Conservation (phyloP, 1,139 yeast species). For the Yamadazyma diddensiae region DNA sequence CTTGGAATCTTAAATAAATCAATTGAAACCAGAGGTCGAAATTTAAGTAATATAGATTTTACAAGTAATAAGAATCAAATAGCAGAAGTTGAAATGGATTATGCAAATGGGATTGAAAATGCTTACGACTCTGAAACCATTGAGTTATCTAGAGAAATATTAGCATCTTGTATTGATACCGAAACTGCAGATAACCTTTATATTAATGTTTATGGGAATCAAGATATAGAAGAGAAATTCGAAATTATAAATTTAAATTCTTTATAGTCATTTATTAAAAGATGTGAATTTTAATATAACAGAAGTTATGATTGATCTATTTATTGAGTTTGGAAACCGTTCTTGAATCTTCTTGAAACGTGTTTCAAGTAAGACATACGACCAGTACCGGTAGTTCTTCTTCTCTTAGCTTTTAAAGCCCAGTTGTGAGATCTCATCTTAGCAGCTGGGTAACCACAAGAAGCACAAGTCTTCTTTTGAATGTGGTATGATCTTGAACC, state of each 20-base stretch:
- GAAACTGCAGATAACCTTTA: conserved; percentile 80
- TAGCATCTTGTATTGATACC: conserved; percentile 67
- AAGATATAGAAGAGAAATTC: background rate
- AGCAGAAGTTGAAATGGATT: conserved; percentile 38
- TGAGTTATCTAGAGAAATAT: conserved; percentile 67
- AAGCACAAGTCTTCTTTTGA: conserved; percentile 98
- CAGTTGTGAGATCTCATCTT: conserved; percentile 98
- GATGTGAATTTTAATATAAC: conserved; percentile 2
- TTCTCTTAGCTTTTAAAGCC: conserved; percentile 99
- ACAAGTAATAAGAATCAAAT: conserved; percentile 13
- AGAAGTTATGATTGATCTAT: conserved; percentile 5
- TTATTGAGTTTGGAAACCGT: conserved; percentile 83
- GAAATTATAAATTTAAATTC: conserved; percentile 1
- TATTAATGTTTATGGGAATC: conserved; percentile 50
- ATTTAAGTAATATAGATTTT: conserved; percentile 29
- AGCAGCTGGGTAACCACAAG: conserved; percentile 99
- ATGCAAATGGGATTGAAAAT: conserved; percentile 58
- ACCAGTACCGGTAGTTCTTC: conserved; percentile 99
- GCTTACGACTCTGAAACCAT: conserved; percentile 63
- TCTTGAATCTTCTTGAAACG: conserved; percentile 97
- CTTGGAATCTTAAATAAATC: conserved; percentile 36
- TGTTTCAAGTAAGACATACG: conserved; percentile 98
- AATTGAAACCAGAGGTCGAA: conserved; percentile 42
- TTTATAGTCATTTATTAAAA: conserved; percentile 7
- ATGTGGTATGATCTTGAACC: conserved; percentile 98